Conservation (phyloP, 257 asterid genomes). For the Coffea canephora region DNA sequence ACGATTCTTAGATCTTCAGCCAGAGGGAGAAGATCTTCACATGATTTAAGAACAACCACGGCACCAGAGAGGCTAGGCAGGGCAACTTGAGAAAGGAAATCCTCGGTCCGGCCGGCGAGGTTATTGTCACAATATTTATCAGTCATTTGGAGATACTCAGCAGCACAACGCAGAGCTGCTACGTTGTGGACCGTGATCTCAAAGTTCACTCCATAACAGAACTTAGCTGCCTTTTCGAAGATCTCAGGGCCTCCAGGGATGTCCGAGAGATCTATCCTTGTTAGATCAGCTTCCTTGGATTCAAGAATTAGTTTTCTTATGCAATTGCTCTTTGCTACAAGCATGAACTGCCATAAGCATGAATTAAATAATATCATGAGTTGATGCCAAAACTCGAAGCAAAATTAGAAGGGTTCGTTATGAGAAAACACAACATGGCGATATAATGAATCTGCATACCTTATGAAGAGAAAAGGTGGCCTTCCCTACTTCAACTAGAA, state of each 20-base stretch:
- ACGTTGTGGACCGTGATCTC: conserved; percentile 96
- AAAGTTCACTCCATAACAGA: conserved; percentile 92
- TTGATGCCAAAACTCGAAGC: background rate
- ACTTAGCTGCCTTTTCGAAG: conserved; percentile 87
- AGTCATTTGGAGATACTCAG: conserved; percentile 87
- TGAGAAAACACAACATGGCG: background rate
- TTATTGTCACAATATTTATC: conserved; percentile 70
- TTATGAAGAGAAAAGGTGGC: conserved; percentile 87
- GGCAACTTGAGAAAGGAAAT: conserved; percentile 77
- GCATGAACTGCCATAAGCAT: conserved; percentile 66
- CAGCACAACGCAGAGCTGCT: conserved; percentile 87
- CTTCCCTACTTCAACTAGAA: conserved; percentile 70
- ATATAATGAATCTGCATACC: conserved; percentile 29
- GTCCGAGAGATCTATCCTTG: conserved; percentile 59
- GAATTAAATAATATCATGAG: background rate
- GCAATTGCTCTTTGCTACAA: conserved; percentile 86
- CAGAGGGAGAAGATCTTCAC: conserved; percentile 82
- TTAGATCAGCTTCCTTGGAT: conserved; percentile 57
- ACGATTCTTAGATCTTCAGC: conserved; percentile 76
- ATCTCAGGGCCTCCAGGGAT: conserved; percentile 94
- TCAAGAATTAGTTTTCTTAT: conserved; percentile 72
- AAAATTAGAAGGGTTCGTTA: background rate
- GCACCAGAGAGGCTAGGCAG: conserved; percentile 82
- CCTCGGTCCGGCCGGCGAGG: conserved; percentile 81
- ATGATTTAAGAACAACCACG: conserved; percentile 72